phyloP scores from a whole-genome alignment of 2,329 filamentous ascomycete species.

The Rosellinia necatrix region DNA sequence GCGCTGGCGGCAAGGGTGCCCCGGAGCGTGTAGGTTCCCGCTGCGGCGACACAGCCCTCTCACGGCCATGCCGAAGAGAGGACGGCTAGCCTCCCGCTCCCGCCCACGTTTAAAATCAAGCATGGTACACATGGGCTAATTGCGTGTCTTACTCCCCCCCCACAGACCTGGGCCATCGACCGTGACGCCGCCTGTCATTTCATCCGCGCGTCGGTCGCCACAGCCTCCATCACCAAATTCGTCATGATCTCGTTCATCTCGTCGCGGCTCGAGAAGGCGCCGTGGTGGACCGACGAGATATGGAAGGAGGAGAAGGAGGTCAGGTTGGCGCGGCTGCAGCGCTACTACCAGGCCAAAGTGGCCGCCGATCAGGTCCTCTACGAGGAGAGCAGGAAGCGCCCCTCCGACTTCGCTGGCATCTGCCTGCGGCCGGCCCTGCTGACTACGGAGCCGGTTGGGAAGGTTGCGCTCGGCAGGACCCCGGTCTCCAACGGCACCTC shows the following conservation, averaged over 20 bases:
- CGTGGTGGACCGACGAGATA: slow-evolving; percentile 58
- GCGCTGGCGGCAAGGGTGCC: slow-evolving; percentile 65
- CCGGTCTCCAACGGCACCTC: slow-evolving; percentile 46
- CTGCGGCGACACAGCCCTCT: too few relatives aligned
- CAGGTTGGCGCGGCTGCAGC: slow-evolving; percentile 50
- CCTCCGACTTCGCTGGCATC: slow-evolving; percentile 52
- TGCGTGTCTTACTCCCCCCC: too few relatives aligned
- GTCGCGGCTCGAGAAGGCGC: slow-evolving; percentile 55
- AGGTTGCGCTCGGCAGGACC: slow-evolving; percentile 54
- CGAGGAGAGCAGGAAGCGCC: slow-evolving; percentile 48
- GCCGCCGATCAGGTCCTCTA: slow-evolving; percentile 63
- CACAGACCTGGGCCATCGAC: slow-evolving; percentile 38
- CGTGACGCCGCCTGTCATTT: slow-evolving; percentile 66
- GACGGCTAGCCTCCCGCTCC: too few relatives aligned
- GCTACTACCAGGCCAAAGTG: slow-evolving; percentile 65
- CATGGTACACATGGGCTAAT: too few relatives aligned
- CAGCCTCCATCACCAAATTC: slow-evolving; percentile 62
- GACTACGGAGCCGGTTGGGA: slow-evolving; percentile 53
- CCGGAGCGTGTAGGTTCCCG: slow-evolving; percentile 48
- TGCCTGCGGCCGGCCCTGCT: slow-evolving; percentile 58
- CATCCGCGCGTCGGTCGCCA: slow-evolving; percentile 61
- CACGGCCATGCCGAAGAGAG: too few relatives aligned
- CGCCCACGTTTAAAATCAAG: too few relatives aligned
- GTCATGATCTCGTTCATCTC: slow-evolving; percentile 67
- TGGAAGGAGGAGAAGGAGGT: slow-evolving; percentile 50